Conservation (phyloP, 2,329 filamentous ascomycete genomes). For the Hirsutella rhossiliensis region DNA sequence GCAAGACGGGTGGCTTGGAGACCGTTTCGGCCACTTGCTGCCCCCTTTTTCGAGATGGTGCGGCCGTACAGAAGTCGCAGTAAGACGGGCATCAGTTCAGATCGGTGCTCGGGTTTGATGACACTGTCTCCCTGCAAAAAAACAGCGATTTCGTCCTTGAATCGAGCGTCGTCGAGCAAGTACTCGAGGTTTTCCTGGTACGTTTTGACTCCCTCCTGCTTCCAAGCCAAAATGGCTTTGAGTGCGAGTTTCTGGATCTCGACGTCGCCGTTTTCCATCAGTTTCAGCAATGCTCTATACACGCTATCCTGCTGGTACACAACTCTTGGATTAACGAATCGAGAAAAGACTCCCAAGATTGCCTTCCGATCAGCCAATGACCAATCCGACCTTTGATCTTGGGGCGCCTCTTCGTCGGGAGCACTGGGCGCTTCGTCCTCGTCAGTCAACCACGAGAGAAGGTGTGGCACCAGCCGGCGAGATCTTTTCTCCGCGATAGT, state of each 20-base stretch:
- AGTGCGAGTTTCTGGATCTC: slow-evolving; percentile 81
- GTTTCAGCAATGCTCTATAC: slow-evolving; percentile 57
- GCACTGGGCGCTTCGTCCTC: slow-evolving; percentile 27
- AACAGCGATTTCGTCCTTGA: slow-evolving; percentile 87
- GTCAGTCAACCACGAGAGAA: slow-evolving; percentile 66
- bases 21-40: slow-evolving; percentile 64
- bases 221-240: slow-evolving; percentile 83
- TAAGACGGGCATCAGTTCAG: slow-evolving; percentile 70
- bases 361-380: slow-evolving; percentile 71
- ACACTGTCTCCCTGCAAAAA: slow-evolving; percentile 67
- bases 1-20: slow-evolving; percentile 73
- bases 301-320: slow-evolving; percentile 70
- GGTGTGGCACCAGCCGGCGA: slow-evolving; percentile 70
- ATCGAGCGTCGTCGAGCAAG: slow-evolving; percentile 78
- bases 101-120: slow-evolving; percentile 62
- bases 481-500: slow-evolving; percentile 76
- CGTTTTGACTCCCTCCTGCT: slow-evolving; percentile 57
- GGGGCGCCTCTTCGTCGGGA: slow-evolving; percentile 20
- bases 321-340: slow-evolving; percentile 78
- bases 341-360: slow-evolving; percentile 67
- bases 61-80: slow-evolving; percentile 82
- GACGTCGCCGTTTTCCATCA: slow-evolving; percentile 78
- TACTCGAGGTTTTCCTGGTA: slow-evolving; percentile 82
- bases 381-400: slow-evolving; percentile 40
- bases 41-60: slow-evolving; percentile 70